These are phyloP conservation scores for Sporisorium scitamineum DNA, from an alignment of 1,284 basidiomycete genomes.

Conservation along the genomic window DNA sequence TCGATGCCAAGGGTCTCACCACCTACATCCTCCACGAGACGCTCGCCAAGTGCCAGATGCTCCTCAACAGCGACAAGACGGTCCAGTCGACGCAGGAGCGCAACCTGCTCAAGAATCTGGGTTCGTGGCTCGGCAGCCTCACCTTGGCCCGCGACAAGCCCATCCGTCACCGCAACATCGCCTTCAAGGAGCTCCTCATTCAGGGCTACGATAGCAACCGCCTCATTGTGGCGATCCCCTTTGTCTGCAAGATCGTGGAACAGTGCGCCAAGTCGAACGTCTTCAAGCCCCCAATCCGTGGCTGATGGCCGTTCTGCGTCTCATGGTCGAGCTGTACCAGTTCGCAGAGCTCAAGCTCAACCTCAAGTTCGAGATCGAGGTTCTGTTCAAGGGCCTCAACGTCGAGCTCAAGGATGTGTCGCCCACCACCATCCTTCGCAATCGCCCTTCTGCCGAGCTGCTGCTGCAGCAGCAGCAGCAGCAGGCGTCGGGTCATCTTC, in stretches of 20 bases:
- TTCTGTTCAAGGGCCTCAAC: slow-evolving; percentile 90
- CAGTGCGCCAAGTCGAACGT: slow-evolving; percentile 88
- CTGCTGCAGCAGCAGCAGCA: slow-evolving; percentile 46
- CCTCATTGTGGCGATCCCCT: slow-evolving; percentile 94
- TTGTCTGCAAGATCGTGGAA: slow-evolving; percentile 96
- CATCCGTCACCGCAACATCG: slow-evolving; percentile 91
- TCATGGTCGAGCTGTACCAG: slow-evolving; percentile 95
- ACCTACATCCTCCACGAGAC: slow-evolving; percentile 90
- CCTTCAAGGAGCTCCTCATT: slow-evolving; percentile 94
- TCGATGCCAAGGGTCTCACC: slow-evolving; percentile 70
- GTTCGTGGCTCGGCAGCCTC: slow-evolving; percentile 92
- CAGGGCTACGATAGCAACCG: slow-evolving; percentile 94
- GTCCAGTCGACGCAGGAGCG: slow-evolving; percentile 85
- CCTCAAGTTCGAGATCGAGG: slow-evolving; percentile 98
- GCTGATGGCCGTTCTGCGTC: slow-evolving; percentile 92
- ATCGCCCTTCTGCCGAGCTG: slow-evolving; percentile 64
- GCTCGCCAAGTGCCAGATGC: slow-evolving; percentile 79
- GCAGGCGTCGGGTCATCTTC: slow-evolving; percentile 37
- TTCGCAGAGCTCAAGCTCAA: slow-evolving; percentile 96
- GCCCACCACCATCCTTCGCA: slow-evolving; percentile 84
- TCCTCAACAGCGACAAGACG: slow-evolving; percentile 93
- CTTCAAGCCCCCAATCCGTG: slow-evolving; percentile 98
- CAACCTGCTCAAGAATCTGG: slow-evolving; percentile 90
- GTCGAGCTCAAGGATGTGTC: slow-evolving; percentile 89
- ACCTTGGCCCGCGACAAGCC: slow-evolving; percentile 92